These are phyloP conservation scores for Colletotrichum chrysophilum DNA, from an alignment of 2,329 filamentous ascomycete species.

Conservation along the genomic window DNA sequence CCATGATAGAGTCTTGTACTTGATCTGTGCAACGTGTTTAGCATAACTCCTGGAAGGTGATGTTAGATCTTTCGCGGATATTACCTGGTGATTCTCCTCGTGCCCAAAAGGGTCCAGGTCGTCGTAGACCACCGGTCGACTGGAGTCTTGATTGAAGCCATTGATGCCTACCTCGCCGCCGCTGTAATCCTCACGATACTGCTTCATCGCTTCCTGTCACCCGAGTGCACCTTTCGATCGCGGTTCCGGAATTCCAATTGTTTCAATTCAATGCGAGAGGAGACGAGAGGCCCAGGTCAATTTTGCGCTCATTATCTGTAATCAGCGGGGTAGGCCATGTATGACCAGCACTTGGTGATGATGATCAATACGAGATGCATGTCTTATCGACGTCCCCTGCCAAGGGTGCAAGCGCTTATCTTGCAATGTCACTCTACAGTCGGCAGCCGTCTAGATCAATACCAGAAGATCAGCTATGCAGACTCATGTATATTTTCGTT, in stretches of 20 bases:
- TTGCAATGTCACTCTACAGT: not conserved
- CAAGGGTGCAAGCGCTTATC: not conserved
- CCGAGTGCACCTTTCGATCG: not conserved
- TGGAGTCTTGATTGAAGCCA: not conserved
- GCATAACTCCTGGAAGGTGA: no score
- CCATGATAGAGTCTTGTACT: slow-evolving; percentile 60
- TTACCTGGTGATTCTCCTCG: slow-evolving; percentile 8
- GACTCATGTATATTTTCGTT: not conserved
- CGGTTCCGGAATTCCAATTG: not conserved
- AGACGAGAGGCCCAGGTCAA: not conserved
- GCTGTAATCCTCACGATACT: not conserved
- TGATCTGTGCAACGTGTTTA: slow-evolving; percentile 35
- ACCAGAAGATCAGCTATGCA: not conserved
- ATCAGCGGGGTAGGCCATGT: not conserved
- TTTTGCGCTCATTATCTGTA: not conserved
- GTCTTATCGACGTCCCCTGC: not conserved
- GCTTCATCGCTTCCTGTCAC: not conserved
- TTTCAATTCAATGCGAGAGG: not conserved
- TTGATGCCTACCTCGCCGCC: not conserved
- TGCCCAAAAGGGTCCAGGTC: slow-evolving; percentile 22
- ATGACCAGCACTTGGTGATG: not conserved
- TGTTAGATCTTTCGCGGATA: no score
- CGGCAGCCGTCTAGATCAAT: not conserved
- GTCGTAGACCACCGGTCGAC: slow-evolving; percentile 4
- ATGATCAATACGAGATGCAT: not conserved